A percentile compares a stretch with the other conserved stretches of the same genome.
Evolutionary conservation across 148 eudicot species (phyloP).

Genomic region (Arbutus unedo): DNA sequence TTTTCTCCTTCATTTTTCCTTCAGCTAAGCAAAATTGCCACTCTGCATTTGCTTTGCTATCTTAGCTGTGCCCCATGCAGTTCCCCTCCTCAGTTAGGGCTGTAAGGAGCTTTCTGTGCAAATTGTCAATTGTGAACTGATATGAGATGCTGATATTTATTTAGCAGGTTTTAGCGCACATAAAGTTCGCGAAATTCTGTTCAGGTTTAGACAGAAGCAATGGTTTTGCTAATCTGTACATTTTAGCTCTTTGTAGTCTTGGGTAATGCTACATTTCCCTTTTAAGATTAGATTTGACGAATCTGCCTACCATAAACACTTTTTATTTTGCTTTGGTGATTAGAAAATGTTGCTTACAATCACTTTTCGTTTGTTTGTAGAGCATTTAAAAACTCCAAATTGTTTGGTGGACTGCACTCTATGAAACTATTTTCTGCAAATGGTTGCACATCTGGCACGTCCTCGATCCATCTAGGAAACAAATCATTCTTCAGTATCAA

Average conservation of each 20-base stretch:
- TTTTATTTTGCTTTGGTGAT: not conserved
- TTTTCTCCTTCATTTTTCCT: not conserved
- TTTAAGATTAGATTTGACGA: not conserved
- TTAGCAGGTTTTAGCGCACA: not conserved
- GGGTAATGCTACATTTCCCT: not conserved
- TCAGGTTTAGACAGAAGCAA: not conserved
- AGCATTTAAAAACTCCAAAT: slow-evolving; percentile 32
- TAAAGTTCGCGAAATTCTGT: not conserved
- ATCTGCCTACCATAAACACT: not conserved
- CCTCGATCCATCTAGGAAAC: slow-evolving; percentile 27
- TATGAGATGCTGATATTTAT: not conserved
- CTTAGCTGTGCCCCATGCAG: not conserved
- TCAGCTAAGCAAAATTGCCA: not conserved
- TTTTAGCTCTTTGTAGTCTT: not conserved
- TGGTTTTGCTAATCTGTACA: not conserved
- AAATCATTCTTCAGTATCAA: slow-evolving; percentile 35
- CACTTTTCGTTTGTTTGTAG: slow-evolving; percentile 28
- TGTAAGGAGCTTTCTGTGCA: not conserved
- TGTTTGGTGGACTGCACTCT: slow-evolving; percentile 37
- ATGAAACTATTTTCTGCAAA: slow-evolving; percentile 34
- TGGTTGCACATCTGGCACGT: slow-evolving; percentile 35
- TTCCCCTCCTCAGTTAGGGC: not conserved
- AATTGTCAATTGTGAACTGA: not conserved
- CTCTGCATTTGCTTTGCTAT: no score
- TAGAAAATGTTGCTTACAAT: not conserved